Evolutionary conservation across 164 flowering plant genomes (phyloP), one percentile per base, ranked within the genome.

Genomic region (Buxus sempervirens): DNA sequence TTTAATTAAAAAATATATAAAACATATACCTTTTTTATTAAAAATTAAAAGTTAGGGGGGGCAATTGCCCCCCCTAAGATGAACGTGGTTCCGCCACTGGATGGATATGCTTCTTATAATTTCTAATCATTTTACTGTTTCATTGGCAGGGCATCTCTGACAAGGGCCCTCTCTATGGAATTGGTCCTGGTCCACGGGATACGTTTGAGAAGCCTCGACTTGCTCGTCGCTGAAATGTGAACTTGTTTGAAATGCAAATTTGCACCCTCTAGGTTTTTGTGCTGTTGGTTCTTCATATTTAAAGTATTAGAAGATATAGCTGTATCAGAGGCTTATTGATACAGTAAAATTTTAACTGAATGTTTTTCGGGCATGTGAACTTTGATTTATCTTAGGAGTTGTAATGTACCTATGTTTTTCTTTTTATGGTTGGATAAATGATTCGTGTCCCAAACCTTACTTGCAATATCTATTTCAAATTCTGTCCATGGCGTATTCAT

Each of bases 141-240:
- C 62, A 69, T 64, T n/a, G 26, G n/a, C 81, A 94, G 96, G 90
- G 88, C 76, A 72, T 75, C 75, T 63, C 83, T 73, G 91, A 85
- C 72, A 88, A 86, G 75, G 89, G 81, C 54, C 81, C 88, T 62
- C 36, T 78, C 23, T 93, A 84, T 79, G 95, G 88, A 16, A 62
- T 85, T 7, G 84, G 87, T 66, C 77, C 98, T 59, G 81, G 83
- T 70, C 80, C 86, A 16, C 79, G 89, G 88, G 89, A 83, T 62
- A 92, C 84, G 66, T 76, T 72, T 69, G 96, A 90, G 51, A 88
- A 87, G 77, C 62, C 89, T 61, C 91, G 84, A 51, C 71, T 76
- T 73, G 71, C 72, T 25, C 91, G 93, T 32, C 91, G 88, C 69
- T 93, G 82, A 85, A 55, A 64, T 66, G 22, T 63, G 58, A 66